Base-by-base conservation (phyloP, 805 yeast genomes). In the Kurtzmaniella fragi region DNA sequence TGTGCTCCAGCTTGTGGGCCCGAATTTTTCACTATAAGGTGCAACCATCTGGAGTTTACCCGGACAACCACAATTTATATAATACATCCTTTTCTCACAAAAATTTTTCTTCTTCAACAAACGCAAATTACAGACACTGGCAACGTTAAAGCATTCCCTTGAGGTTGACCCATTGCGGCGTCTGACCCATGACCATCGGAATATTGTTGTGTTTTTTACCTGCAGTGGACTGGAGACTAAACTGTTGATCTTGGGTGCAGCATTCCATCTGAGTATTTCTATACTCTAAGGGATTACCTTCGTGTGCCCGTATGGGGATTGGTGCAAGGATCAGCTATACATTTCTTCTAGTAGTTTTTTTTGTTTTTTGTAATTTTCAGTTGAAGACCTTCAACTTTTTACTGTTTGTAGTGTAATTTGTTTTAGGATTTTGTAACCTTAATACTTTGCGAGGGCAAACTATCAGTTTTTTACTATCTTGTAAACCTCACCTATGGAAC, bases 211-310 rank as follows among this genome's bases (percentile, higher is more conserved):
- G 63, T 59, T 62, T 58, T 61, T 48, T 52, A 51, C 49, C 64
- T 43, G 46, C 49, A 66, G 59, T 72, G 81, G 73, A 68, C 82
- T 77, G 84, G 78, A 79, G 83, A 79, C 49, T 43, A 73, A 67
- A 62, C 53, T 57, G 75, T 65, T 63, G 76, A 70, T 79, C 85
- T 79, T 73, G 85, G 85, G 85, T 79, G 84, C 84, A 75, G 79
- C 77, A 69, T 61, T 67, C 70, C 82, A 75, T 77, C 67, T 67
- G 77, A 61, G 56, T 53, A 56, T 64, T 63, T 57, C 53, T 57
- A 69, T 64, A 61, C 60, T 62, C 79, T 75, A 76, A 78, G 80
- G 82, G 78, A 57, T 65, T 71, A 68, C 84, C 84, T 79, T 79
- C 82, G 84, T 77, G 84, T 70, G 70, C 79, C 82, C 82, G 82